Base-by-base conservation (phyloP, 2,329 filamentous ascomycete species). In the Aureobasidium sp. region DNA sequence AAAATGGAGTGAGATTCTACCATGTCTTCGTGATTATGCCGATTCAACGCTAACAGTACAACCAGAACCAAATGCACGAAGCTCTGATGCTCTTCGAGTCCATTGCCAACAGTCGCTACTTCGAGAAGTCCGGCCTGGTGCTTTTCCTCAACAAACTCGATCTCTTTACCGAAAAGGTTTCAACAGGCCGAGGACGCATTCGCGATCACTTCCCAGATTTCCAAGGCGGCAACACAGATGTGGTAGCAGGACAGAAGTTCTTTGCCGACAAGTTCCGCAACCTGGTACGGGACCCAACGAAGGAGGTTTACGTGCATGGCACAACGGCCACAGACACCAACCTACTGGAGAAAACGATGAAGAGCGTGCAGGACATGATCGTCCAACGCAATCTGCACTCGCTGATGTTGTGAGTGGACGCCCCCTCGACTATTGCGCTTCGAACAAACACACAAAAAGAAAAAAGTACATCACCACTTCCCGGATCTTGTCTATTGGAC, bases 61-160 rank as follows among this genome's bases (percentile, higher is more conserved):
- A 69, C 5, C 70, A 94, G 74, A 88, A 88, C 77, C 84, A 86
- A 76, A 88, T 88, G 86, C 86, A 88, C 74, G 86, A 88, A 75
- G 86, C 86, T 12, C 77, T 88, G 63, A 88, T 84, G 34, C 78
- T 88, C 63, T 89, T 88, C 77, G 86, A 89, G 75, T 87, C 84
- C 46, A 88, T 89, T 68, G 87, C 84, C 78, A 88, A 88, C 76
- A 87, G 85, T 68, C 76, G 85, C 66, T 88, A 86, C 85, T 88
- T 88, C 72, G 83, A 86, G 71, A 87, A 87, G 79, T 88, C 86
- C 43, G 87, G 84, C 43, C 87, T 88, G 72, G 88, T 89, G 73
- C 78, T 88, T 64, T 88, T 88, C 79, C 78, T 89, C 69, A 88
- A 88, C 82, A 89, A 89, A 82, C 87, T 88, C 76, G 86, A 89